phyloP scores from a whole-genome alignment of 345 rosid genomes.

The Eutrema japonicum region DNA sequence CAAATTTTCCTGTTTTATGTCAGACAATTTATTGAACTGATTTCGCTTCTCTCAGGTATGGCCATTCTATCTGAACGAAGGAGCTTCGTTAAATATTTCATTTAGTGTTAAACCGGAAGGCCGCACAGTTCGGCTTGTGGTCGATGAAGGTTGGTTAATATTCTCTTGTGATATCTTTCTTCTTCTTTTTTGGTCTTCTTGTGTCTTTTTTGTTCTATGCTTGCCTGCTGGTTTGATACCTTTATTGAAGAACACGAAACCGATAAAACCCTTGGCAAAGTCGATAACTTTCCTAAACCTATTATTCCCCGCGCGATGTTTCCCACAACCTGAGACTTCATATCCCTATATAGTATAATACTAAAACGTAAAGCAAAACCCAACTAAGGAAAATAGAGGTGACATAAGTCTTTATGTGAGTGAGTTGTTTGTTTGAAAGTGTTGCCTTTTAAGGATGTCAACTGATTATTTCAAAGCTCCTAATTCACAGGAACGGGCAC shows the following conservation, averaged over 20 bases:
- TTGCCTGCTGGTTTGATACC: neutral
- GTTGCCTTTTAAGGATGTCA: conserved; percentile 15
- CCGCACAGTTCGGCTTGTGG: conserved; percentile 60
- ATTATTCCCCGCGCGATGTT: neutral
- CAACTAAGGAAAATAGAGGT: neutral
- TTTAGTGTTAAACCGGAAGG: conserved; percentile 54
- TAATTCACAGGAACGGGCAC: conserved; percentile 54
- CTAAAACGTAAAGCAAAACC: neutral
- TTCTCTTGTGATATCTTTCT: neutral
- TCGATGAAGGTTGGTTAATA: conserved; percentile 65
- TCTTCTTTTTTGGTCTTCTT: neutral
- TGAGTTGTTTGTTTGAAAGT: conserved; percentile 21
- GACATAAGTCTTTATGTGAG: neutral
- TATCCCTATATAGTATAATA: neutral
- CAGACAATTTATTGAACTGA: conserved; percentile 17
- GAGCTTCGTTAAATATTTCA: conserved; percentile 69
- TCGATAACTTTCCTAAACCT: neutral
- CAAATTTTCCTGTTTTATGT: too few species aligned
- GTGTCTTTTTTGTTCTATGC: neutral
- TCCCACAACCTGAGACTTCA: neutral
- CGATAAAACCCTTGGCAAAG: neutral
- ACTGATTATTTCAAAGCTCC: conserved; percentile 37
- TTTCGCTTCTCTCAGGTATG: conserved; percentile 55
- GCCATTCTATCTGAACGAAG: conserved; percentile 62
- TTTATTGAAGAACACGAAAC: neutral